These are phyloP conservation scores for Paraconiothyrium sp. DNA, from an alignment of 2,329 filamentous ascomycete species.

Conservation along the genomic window DNA sequence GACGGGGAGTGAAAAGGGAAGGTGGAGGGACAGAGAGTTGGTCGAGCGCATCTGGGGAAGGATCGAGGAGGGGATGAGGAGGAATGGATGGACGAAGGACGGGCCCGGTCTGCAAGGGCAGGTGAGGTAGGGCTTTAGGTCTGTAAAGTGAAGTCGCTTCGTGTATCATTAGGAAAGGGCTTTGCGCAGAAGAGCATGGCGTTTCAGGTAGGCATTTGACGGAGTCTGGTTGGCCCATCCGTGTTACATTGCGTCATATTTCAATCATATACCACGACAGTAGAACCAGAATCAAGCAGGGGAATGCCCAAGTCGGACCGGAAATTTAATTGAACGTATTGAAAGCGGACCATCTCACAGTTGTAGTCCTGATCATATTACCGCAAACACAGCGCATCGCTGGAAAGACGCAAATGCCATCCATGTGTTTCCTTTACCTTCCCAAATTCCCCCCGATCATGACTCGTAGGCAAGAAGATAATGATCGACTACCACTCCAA, in stretches of 20 bases:
- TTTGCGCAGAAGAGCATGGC: not conserved
- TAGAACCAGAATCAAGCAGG: not conserved
- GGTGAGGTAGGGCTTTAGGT: constrained; percentile 24
- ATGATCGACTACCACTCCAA: constrained; percentile 76
- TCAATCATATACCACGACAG: not conserved
- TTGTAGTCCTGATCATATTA: not conserved
- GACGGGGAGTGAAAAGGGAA: constrained; percentile 60
- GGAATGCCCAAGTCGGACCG: not conserved
- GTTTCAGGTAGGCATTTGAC: constrained; percentile 6
- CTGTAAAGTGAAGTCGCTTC: not conserved
- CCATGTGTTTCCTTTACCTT: not conserved
- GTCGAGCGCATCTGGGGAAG: constrained; percentile 92
- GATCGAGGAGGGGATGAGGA: constrained; percentile 87
- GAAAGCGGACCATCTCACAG: not conserved
- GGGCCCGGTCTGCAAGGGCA: constrained; percentile 60
- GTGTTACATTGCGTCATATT: not conserved
- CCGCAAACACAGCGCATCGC: not conserved
- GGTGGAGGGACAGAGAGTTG: constrained; percentile 91
- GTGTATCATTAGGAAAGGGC: not conserved
- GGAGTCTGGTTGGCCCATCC: constrained; percentile 20
- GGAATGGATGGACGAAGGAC: constrained; percentile 82
- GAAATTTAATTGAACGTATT: not conserved
- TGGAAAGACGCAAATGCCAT: not conserved
- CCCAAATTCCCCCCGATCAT: not conserved
- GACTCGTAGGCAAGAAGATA: not conserved